phyloP scores from a whole-genome alignment of 805 yeast species.

The Starmerella kuoi region DNA sequence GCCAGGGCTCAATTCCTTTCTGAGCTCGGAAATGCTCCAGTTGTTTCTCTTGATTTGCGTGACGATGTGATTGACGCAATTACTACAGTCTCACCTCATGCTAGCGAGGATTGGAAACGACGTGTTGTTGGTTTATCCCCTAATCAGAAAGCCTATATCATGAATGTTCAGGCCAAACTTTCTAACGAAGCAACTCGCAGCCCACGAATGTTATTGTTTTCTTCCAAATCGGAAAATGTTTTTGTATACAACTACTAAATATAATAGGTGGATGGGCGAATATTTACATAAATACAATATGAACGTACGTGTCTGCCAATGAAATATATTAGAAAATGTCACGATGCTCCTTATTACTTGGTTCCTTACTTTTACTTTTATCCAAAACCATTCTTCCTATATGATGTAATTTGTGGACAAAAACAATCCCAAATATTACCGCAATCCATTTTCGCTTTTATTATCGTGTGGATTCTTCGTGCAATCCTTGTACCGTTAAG shows the following conservation, averaged over 20 bases:
- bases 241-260: constrained; percentile 41
- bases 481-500: no score
- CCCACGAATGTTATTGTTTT: constrained; percentile 53
- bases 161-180: constrained; percentile 58
- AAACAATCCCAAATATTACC: no score
- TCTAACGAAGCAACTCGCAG: constrained; percentile 61
- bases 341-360: no score
- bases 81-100: constrained; percentile 23
- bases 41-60: constrained; percentile 62
- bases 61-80: constrained; percentile 83
- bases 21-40: constrained; percentile 52
- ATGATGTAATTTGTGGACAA: no score
- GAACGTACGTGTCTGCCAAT: no score
- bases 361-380: no score
- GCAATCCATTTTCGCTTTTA: no score
- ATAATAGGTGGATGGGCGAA: no score
- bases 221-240: constrained; percentile 66
- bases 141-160: constrained; percentile 67
- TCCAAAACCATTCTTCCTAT: no score
- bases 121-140: constrained; percentile 78
- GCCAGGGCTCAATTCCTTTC: constrained; percentile 45
- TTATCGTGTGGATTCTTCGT: no score
- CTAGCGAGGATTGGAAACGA: constrained; percentile 45
- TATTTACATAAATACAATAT: no score
- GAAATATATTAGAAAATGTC: no score